Evolutionary conservation across 2,329 filamentous ascomycete genomes (phyloP), one percentile per base, ranked within the genome.

Genomic region (Cordyceps javanica): DNA sequence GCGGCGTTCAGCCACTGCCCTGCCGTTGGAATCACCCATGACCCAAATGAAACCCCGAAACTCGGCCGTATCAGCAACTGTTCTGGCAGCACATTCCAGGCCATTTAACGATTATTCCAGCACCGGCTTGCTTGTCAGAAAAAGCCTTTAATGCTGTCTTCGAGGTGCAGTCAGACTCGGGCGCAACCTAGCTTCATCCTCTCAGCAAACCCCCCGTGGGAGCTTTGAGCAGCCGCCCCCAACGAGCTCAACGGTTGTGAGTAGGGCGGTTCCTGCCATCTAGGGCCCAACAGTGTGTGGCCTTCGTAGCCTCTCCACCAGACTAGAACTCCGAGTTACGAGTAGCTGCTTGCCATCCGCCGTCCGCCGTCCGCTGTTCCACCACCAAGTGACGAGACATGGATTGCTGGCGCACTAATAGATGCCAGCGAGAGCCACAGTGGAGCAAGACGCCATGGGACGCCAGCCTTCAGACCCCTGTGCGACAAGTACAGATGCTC

Each of bases 391-490:
- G 28, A 55, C 21, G 14, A 48, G 42, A 48, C 53, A 55, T 34
- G 51, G 51, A 55, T 45, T 46, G 32, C 21, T 7, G n/a, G 53
- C 25, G 32, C 42, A 38, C 42, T 55, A 38, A 28, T 44, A 55
- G 28, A 55, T 46, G 52, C 30, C 39, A 55, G n/a, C 14, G 38
- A 52, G 41, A 34, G 51, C 51, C 51, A 45, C 39, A 54, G 53
- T 55, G 53, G 53, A 46, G 53, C 23, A 38, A 19, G 21, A 55
- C 42, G 32, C 53, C 41, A 21, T 48, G 16, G 32, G 30, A 55
- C 39, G 53, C 38, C 53, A 32, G 28, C 42, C 53, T 48, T 53
- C n/a, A 23, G 23, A 39, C 42, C 53, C 53, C 53, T 55, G 53
- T 28, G 21, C 30, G 32, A 30, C 53, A 55, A 54, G 51, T 28